A percentile compares a stretch with the other conserved stretches of the same genome.
Conservation (phyloP, 768 basidiomycete genomes). For the Phanerochaete carnosa region DNA sequence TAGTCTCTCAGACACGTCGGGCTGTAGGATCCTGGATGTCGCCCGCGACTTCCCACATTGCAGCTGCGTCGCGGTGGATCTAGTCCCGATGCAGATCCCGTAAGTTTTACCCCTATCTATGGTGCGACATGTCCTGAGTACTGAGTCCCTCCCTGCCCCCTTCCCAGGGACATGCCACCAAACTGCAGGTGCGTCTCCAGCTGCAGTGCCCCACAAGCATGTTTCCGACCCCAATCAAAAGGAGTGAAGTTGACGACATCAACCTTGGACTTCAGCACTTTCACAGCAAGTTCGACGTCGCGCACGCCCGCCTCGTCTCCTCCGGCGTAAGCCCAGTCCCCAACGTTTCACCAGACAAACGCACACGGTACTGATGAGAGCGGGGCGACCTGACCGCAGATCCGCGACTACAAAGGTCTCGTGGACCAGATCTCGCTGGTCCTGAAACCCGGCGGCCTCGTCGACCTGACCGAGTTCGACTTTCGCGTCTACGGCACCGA, state of each 20-base stretch:
- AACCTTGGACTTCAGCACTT: conserved; percentile 83
- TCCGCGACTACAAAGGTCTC: conserved; percentile 61
- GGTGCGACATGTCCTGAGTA: conserved; percentile 7
- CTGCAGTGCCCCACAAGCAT: background rate
- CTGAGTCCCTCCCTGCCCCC: too few species aligned
- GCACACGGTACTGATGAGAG: conserved; percentile 12
- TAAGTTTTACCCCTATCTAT: conserved; percentile 3
- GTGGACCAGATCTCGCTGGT: conserved; percentile 66
- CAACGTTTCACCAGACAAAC: conserved; percentile 6
- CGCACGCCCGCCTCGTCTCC: conserved; percentile 67
- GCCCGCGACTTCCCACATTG: conserved; percentile 71
- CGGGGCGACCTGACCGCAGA: conserved; percentile 42
- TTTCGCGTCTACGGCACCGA: conserved; percentile 59
- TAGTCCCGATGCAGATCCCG: conserved; percentile 71
- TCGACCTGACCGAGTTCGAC: conserved; percentile 67
- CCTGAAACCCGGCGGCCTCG: conserved; percentile 67
- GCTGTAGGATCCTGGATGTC: conserved; percentile 66
- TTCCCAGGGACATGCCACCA: conserved; percentile 55
- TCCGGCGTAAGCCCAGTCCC: conserved; percentile 55
- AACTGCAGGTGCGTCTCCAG: conserved; percentile 55
- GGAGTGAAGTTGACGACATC: conserved; percentile 82
- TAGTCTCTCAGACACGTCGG: background rate
- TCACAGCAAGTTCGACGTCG: conserved; percentile 74
- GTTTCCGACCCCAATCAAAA: conserved; percentile 22
- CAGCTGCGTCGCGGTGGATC: conserved; percentile 69